Conservation (phyloP, 192 early-diverging fungal genomes). For the Funneliformis geosporum region DNA sequence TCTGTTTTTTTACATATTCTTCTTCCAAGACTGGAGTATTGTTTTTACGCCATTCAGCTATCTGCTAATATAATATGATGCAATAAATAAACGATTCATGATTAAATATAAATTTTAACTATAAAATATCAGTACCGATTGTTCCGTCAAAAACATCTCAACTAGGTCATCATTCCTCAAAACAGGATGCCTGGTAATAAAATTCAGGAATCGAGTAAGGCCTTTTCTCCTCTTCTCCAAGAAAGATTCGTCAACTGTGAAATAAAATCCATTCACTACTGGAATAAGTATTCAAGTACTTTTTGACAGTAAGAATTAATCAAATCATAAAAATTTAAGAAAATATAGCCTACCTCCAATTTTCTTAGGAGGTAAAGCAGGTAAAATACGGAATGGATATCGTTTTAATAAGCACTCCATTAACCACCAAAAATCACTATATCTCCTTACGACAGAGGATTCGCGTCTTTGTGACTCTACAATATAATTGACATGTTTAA, state of each 20-base stretch:
- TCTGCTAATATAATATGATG: conserved; percentile 45
- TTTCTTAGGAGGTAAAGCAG: conserved; percentile 87
- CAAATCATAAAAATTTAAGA: conserved; percentile 3
- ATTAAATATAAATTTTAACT: background rate
- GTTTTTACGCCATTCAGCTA: conserved; percentile 59
- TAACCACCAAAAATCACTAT: conserved; percentile 92
- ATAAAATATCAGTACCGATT: conserved; percentile 46
- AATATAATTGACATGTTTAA: conserved; percentile 87
- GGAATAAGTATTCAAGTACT: background rate
- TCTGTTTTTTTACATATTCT: conserved; percentile 49
- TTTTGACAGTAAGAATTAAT: background rate
- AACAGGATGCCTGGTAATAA: conserved; percentile 74
- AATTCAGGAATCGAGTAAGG: conserved; percentile 70
- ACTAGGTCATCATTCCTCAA: conserved; percentile 64
- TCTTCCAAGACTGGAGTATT: conserved; percentile 58
- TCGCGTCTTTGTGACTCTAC: conserved; percentile 66
- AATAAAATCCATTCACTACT: conserved; percentile 41
- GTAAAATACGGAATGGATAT: conserved; percentile 82
- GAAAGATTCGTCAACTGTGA: conserved; percentile 65
- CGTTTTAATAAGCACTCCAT: conserved; percentile 71
- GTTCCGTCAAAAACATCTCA: conserved; percentile 66
- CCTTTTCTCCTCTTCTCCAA: conserved; percentile 71
- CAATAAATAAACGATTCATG: background rate
- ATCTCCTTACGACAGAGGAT: conserved; percentile 73
- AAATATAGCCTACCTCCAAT: conserved; percentile 61